A percentile compares a stretch with the other conserved stretches of the same genome.
phyloP scores from a whole-genome alignment of 2,329 filamentous ascomycete genomes.

The Blastomyces parvus region DNA sequence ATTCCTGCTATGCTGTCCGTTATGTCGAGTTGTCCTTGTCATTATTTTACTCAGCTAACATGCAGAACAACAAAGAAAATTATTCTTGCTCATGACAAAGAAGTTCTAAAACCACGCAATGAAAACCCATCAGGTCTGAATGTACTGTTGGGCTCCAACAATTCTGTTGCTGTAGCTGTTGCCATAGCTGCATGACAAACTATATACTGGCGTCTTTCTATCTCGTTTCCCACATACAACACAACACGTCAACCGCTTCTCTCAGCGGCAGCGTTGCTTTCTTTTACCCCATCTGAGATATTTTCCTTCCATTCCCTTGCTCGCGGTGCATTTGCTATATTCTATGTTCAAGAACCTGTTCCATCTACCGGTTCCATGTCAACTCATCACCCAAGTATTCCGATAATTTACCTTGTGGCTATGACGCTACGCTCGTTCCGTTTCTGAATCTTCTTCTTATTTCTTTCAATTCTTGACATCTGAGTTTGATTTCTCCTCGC shows the following conservation, averaged over 20 bases:
- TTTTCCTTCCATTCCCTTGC: neutral
- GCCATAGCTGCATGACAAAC: neutral
- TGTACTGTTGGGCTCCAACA: neutral
- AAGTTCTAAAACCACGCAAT: neutral
- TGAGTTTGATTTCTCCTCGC: too few species aligned
- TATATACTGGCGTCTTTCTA: neutral
- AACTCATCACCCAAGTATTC: neutral
- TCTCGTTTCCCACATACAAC: conserved; percentile 29
- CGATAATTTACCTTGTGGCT: neutral
- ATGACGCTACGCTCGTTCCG: neutral
- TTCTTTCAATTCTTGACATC: neutral
- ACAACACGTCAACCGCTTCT: neutral
- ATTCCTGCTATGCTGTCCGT: neutral
- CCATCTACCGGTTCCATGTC: neutral
- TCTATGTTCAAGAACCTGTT: neutral
- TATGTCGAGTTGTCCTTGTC: neutral
- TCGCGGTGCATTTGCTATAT: neutral
- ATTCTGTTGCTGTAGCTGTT: neutral
- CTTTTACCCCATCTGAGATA: neutral
- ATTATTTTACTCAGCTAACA: neutral
- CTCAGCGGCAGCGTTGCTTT: neutral
- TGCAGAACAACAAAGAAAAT: neutral
- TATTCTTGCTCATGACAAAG: neutral
- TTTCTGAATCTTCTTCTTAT: neutral
- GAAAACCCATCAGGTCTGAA: neutral